A percentile compares a stretch with the other conserved stretches of the same genome.
These are phyloP conservation scores for Candida maesae DNA, from an alignment of 805 yeast species.

Conservation along the genomic window DNA sequence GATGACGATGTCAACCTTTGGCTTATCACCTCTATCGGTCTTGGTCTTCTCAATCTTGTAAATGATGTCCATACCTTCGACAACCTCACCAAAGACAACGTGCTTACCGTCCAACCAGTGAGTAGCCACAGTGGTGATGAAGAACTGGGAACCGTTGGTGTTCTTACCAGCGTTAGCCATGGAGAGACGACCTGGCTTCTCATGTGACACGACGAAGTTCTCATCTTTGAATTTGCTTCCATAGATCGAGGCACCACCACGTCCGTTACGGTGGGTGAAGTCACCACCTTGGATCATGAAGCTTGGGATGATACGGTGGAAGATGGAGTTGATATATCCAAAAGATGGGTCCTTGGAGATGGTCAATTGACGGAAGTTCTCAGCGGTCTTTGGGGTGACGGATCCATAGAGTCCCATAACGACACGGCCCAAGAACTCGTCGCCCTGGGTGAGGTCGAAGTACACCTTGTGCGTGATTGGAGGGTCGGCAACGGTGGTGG, in stretches of 20 bases:
- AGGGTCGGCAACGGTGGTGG: conserved; percentile 28
- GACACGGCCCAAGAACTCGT: conserved; percentile 70
- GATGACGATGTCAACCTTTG: conserved; percentile 61
- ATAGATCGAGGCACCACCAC: conserved; percentile 73
- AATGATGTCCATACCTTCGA: conserved; percentile 84
- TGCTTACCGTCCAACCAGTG: conserved; percentile 92
- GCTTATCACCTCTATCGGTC: conserved; percentile 70
- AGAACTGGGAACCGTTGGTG: conserved; percentile 92
- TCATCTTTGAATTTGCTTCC: conserved; percentile 67
- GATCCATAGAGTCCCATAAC: conserved; percentile 85
- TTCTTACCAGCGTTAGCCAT: conserved; percentile 80
- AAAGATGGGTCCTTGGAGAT: conserved; percentile 69
- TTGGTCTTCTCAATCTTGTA: conserved; percentile 67
- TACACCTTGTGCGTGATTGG: conserved; percentile 71
- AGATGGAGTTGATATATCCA: conserved; percentile 57
- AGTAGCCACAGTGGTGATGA: conserved; percentile 88
- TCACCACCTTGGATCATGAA: conserved; percentile 85
- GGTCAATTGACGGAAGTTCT: conserved; percentile 79
- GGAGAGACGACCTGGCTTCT: conserved; percentile 63
- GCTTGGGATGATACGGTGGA: conserved; percentile 69
- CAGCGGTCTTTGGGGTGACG: conserved; percentile 83
- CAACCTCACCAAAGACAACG: conserved; percentile 94
- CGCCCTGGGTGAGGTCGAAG: conserved; percentile 84
- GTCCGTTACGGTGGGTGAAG: conserved; percentile 64
- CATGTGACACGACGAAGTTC: conserved; percentile 64